Evolutionary conservation across 805 yeast species (phyloP).

Genomic region (Phaffomyces antillensis): DNA sequence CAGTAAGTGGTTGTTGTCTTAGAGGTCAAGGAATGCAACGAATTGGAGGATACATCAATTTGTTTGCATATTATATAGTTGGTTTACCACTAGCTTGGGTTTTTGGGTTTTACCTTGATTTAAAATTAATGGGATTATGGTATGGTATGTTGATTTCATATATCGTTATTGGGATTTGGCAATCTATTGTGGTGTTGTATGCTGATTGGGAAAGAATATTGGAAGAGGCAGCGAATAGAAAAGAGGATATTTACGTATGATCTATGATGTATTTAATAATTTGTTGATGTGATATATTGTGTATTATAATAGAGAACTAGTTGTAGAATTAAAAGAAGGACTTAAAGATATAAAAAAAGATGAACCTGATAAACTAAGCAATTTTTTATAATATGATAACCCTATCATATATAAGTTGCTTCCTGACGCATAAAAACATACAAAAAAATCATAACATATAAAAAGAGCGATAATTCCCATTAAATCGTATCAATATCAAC

Average conservation of each 20-base stretch:
- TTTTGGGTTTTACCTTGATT: slow-evolving; percentile 45
- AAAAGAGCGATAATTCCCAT: background rate
- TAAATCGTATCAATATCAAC: too few relatives aligned
- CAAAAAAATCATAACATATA: background rate
- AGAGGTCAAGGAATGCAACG: slow-evolving; percentile 84
- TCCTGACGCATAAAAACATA: too few relatives aligned
- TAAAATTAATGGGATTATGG: slow-evolving; percentile 67
- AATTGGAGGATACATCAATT: slow-evolving; percentile 64
- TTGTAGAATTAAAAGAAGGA: background rate
- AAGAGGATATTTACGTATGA: slow-evolving; percentile 16
- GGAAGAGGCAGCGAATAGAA: slow-evolving; percentile 34
- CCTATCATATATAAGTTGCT: too few relatives aligned
- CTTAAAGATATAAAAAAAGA: background rate
- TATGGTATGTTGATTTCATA: slow-evolving; percentile 61
- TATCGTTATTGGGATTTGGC: slow-evolving; percentile 41
- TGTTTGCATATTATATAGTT: slow-evolving; percentile 60
- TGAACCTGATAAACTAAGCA: background rate
- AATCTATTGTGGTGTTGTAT: slow-evolving; percentile 37
- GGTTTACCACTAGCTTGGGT: slow-evolving; percentile 62
- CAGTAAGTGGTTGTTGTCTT: slow-evolving; percentile 70
- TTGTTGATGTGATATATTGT: background rate
- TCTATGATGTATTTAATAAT: too few relatives aligned
- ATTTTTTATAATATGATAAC: background rate
- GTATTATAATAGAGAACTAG: background rate
- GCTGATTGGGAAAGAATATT: slow-evolving; percentile 49